A percentile compares a stretch with the other conserved stretches of the same genome.
Evolutionary conservation across 148 eudicot genomes (phyloP).

Genomic region (Beta vulgaris): DNA sequence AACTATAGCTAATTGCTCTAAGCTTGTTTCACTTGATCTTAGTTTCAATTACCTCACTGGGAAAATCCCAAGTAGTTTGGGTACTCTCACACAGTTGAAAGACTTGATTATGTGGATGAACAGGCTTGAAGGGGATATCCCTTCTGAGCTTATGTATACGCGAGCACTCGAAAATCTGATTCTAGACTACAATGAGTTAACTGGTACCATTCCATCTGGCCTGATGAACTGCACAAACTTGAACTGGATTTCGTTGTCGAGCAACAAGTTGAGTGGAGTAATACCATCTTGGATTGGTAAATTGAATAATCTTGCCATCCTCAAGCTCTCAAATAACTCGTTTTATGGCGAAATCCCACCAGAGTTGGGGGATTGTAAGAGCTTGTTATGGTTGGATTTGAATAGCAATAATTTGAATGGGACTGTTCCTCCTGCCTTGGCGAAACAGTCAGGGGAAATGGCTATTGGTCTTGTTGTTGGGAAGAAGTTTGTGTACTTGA

Average conservation of each 20-base stretch:
- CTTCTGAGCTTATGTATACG: conserved; percentile 59
- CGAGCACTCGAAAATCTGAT: conserved; percentile 68
- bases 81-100: conserved; percentile 53
- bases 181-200: conserved; percentile 71
- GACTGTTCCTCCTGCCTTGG: conserved; percentile 56
- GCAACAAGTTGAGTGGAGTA: conserved; percentile 57
- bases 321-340: conserved; percentile 76
- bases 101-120: conserved; percentile 94
- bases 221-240: conserved; percentile 66
- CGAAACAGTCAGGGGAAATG: conserved; percentile 73
- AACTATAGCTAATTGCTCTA: conserved; percentile 59
- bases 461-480: conserved; percentile 59
- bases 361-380: conserved; percentile 73
- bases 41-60: conserved; percentile 74
- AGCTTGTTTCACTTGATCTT: conserved; percentile 62
- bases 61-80: conserved; percentile 56
- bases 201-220: conserved; percentile 65
- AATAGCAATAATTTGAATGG: conserved; percentile 68
- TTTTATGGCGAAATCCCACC: conserved; percentile 56
- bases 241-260: conserved; percentile 81
- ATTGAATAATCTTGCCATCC: conserved; percentile 57
- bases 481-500: conserved; percentile 65
- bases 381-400: conserved; percentile 82
- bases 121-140: conserved; percentile 68
- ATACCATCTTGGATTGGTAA: conserved; percentile 75